phyloP scores from a whole-genome alignment of 2,329 filamentous ascomycete genomes.

The Podosphaera aphanis region DNA sequence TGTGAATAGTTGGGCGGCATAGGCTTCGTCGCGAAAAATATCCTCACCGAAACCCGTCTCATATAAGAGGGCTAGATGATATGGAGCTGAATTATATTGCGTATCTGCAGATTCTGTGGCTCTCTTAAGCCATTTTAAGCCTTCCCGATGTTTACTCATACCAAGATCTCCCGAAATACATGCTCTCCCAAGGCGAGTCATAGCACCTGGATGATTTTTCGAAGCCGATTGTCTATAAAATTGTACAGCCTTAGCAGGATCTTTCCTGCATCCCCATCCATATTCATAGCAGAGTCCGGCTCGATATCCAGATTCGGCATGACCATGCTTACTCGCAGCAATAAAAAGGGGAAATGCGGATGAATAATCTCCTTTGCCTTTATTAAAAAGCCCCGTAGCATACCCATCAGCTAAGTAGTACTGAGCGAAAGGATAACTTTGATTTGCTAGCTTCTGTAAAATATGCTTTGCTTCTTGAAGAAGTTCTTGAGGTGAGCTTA shows the following conservation, averaged over 20 bases:
- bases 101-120: slow-evolving; percentile 71
- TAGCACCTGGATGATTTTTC: slow-evolving; percentile 86
- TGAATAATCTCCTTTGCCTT: slow-evolving; percentile 78
- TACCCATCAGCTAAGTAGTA: slow-evolving; percentile 94
- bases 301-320: slow-evolving; percentile 86
- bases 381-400: slow-evolving; percentile 83
- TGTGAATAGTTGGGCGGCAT: slow-evolving; percentile 83
- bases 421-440: slow-evolving; percentile 86
- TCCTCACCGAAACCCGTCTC: slow-evolving; percentile 88
- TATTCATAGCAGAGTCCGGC: slow-evolving; percentile 93
- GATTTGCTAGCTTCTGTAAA: slow-evolving; percentile 62
- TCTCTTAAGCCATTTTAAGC: slow-evolving; percentile 88
- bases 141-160: slow-evolving; percentile 64
- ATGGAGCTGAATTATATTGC: slow-evolving; percentile 84
- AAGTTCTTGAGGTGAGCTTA: slow-evolving; percentile 39
- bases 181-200: slow-evolving; percentile 75
- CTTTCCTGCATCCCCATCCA: slow-evolving; percentile 83
- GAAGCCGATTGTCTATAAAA: slow-evolving; percentile 77
- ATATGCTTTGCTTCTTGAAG: slow-evolving; percentile 75
- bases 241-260: slow-evolving; percentile 77
- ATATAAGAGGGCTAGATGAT: slow-evolving; percentile 70
- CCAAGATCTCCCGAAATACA: slow-evolving; percentile 80
- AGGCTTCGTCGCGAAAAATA: slow-evolving; percentile 71
- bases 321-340: slow-evolving; percentile 84
- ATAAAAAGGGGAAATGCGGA: slow-evolving; percentile 83